Conservation (phyloP, 2,329 filamentous ascomycete genomes). For the Neoarthrinium moseri region DNA sequence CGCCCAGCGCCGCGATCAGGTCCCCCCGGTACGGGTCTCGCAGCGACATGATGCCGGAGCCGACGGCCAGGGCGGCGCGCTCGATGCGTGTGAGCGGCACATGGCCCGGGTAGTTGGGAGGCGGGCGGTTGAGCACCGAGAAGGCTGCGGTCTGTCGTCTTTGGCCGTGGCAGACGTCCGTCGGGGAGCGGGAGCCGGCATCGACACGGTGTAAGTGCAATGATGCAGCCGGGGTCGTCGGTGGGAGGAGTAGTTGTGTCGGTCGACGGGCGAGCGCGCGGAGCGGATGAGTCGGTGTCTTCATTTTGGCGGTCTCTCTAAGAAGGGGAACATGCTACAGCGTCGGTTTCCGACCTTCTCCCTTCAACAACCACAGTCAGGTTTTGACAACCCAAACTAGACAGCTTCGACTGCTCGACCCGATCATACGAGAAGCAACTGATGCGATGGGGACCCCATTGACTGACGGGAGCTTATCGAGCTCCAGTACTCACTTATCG, state of each 20-base stretch:
- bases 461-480: too few relatives aligned
- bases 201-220: conserved; percentile 7
- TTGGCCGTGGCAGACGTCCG: background rate
- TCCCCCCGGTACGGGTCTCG: conserved; percentile 82
- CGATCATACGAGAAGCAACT: conserved; percentile 4
- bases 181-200: background rate
- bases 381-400: background rate
- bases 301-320: background rate
- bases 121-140: conserved; percentile 81
- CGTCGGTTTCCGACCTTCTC: background rate
- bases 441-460: too few relatives aligned
- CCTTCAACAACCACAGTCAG: background rate
- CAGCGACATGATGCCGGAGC: conserved; percentile 62
- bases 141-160: conserved; percentile 43
- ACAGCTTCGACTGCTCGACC: too few relatives aligned
- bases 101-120: conserved; percentile 88
- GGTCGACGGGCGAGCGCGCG: background rate
- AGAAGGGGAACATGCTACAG: background rate
- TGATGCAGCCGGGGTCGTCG: background rate
- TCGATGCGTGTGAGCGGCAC: conserved; percentile 81
- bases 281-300: background rate
- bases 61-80: conserved; percentile 67
- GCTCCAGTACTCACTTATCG: too few relatives aligned
- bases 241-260: background rate
- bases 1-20: conserved; percentile 90